A percentile compares a stretch with the other conserved stretches of the same genome.
phyloP scores from a whole-genome alignment of 345 rosid species.

The Boechera divaricarpa region DNA sequence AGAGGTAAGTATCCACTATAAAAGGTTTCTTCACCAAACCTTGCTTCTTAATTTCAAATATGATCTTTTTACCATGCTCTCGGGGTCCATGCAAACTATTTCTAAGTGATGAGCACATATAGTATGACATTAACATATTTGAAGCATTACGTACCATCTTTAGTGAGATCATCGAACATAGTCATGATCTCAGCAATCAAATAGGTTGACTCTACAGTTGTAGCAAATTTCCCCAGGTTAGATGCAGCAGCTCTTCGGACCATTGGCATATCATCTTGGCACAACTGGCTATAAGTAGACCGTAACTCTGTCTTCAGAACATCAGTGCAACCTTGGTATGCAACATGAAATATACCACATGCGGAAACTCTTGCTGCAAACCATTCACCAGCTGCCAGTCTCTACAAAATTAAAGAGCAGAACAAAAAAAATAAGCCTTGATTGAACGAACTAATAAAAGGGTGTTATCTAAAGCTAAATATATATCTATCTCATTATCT shows the following conservation, averaged over 20 bases:
- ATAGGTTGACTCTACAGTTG: conserved; percentile 77
- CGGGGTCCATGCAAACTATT: neutral
- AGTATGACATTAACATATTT: neutral
- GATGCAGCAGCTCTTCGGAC: conserved; percentile 96
- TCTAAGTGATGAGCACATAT: conserved; percentile 15
- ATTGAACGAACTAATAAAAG: neutral
- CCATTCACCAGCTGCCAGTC: conserved; percentile 97
- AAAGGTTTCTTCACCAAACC: neutral
- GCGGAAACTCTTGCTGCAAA: conserved; percentile 96
- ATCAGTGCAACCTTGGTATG: conserved; percentile 84
- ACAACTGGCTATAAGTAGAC: conserved; percentile 69
- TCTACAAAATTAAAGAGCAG: conserved; percentile 50
- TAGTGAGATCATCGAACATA: conserved; percentile 91
- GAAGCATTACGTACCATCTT: conserved; percentile 65
- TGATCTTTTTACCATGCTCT: conserved; percentile 7
- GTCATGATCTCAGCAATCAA: conserved; percentile 88
- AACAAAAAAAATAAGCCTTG: neutral
- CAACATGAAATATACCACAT: conserved; percentile 89
- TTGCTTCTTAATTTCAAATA: conserved; percentile 4
- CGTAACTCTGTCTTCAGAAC: conserved; percentile 76
- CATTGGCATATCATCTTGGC: conserved; percentile 99
- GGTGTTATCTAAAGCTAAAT: neutral
- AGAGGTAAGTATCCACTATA: neutral
- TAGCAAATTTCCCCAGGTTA: conserved; percentile 94
- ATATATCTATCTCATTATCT: conserved; percentile 11